phyloP scores from a whole-genome alignment of 2,329 filamentous ascomycete genomes.

The Nigrospora oryzae region DNA sequence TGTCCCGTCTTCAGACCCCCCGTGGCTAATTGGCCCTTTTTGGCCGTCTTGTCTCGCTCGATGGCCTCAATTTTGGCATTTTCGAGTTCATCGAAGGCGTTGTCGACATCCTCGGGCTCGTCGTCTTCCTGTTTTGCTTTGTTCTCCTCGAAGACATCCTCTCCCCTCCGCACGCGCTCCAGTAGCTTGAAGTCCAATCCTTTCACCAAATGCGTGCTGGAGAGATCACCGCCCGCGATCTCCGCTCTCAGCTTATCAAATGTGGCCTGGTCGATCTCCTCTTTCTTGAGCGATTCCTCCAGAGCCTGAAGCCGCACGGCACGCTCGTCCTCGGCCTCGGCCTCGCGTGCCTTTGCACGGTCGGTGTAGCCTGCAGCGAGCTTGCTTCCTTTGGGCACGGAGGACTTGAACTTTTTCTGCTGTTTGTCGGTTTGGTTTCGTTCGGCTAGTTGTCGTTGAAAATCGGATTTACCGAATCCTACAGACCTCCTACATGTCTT shows the following conservation, averaged over 20 bases:
- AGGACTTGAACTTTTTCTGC: constrained; percentile 68
- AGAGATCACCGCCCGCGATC: constrained; percentile 74
- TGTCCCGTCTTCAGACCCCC: constrained; percentile 42
- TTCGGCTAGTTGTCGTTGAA: constrained; percentile 78
- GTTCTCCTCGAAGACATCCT: constrained; percentile 49
- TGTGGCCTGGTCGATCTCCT: constrained; percentile 71
- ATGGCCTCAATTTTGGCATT: constrained; percentile 44
- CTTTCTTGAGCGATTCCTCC: constrained; percentile 73
- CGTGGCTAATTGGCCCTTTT: constrained; percentile 54
- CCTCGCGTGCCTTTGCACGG: constrained; percentile 59
- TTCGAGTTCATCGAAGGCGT: constrained; percentile 54
- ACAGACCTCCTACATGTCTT: constrained; percentile 52
- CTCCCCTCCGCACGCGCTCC: constrained; percentile 59
- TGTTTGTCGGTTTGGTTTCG: constrained; percentile 47
- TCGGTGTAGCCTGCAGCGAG: constrained; percentile 78
- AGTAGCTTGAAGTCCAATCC: constrained; percentile 81
- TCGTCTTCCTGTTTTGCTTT: constrained; percentile 18
- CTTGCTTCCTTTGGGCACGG: constrained; percentile 74
- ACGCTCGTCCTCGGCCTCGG: constrained; percentile 42
- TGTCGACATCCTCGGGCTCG: constrained; percentile 47
- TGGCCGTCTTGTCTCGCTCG: constrained; percentile 41
- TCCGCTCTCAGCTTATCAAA: constrained; percentile 69
- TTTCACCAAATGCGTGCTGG: constrained; percentile 81
- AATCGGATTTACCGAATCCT: constrained; percentile 51
- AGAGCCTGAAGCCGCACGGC: constrained; percentile 66